These are phyloP conservation scores for Lepiota venenata DNA, from an alignment of 768 basidiomycete genomes.

Conservation along the genomic window DNA sequence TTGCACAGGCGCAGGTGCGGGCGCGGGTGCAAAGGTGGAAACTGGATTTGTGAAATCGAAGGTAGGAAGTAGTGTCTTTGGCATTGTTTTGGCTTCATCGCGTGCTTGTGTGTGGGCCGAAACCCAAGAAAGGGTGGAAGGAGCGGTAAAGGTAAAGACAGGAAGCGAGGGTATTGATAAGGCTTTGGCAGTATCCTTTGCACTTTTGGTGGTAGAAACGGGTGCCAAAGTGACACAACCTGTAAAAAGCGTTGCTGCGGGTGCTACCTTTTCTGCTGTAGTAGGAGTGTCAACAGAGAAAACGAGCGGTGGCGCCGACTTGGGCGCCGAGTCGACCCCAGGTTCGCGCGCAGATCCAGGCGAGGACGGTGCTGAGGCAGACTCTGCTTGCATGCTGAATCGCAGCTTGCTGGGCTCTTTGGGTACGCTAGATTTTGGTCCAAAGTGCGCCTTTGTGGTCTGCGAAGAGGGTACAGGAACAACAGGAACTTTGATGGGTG, in stretches of 20 bases:
- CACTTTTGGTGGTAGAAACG: slow-evolving; percentile 14
- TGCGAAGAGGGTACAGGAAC: not conserved
- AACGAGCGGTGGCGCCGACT: slow-evolving; percentile 10
- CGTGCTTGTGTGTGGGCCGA: slow-evolving; percentile 24
- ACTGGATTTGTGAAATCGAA: slow-evolving; percentile 29
- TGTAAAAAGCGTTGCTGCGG: not conserved
- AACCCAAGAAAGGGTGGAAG: slow-evolving; percentile 15
- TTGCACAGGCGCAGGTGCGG: slow-evolving; percentile 12
- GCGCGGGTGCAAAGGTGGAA: slow-evolving; percentile 11
- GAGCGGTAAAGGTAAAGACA: slow-evolving; percentile 32
- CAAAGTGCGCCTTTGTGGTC: slow-evolving; percentile 15
- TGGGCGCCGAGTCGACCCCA: slow-evolving; percentile 15
- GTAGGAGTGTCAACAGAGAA: slow-evolving; percentile 3
- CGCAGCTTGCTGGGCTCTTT: slow-evolving; percentile 80
- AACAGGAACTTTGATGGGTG: slow-evolving; percentile 1
- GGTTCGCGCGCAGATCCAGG: slow-evolving; percentile 22
- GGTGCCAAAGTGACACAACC: not conserved
- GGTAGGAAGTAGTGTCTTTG: slow-evolving; percentile 42
- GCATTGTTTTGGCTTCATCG: slow-evolving; percentile 35
- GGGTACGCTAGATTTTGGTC: slow-evolving; percentile 44
- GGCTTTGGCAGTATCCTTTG: slow-evolving; percentile 25
- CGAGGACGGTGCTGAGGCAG: slow-evolving; percentile 24
- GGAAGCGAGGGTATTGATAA: slow-evolving; percentile 26
- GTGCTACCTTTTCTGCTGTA: not conserved
- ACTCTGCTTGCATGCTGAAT: slow-evolving; percentile 65